Evolutionary conservation across 2,329 filamentous ascomycete genomes (phyloP).

Genomic region (Lecanicillium sp.): DNA sequence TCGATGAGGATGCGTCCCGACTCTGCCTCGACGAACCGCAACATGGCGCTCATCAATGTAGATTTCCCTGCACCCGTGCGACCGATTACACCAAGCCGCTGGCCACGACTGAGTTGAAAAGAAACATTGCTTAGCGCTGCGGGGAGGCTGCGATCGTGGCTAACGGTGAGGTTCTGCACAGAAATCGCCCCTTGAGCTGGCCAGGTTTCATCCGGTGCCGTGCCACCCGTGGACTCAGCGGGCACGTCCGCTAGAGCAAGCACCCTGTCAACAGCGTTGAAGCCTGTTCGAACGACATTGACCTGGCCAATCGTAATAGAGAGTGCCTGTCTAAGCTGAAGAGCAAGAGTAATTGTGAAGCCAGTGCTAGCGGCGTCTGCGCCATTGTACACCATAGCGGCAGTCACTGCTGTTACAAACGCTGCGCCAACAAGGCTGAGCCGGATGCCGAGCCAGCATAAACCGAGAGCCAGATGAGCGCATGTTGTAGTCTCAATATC

Average conservation of each 20-base stretch:
- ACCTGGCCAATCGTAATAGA: conserved; percentile 3
- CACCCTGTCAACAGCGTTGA: conserved; percentile 3
- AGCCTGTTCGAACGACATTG: conserved; percentile 3
- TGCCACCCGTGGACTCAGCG: neutral
- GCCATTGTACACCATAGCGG: neutral
- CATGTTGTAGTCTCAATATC: conserved; percentile 3
- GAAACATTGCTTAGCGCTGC: conserved; percentile 1
- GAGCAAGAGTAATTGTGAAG: conserved; percentile 6
- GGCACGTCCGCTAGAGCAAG: conserved; percentile 5
- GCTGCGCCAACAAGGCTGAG: conserved; percentile 4
- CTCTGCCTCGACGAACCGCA: neutral
- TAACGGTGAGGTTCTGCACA: too few relatives aligned
- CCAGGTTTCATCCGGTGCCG: neutral
- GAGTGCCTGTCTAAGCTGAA: conserved; percentile 3
- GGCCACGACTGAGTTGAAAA: neutral
- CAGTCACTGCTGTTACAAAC: conserved; percentile 3
- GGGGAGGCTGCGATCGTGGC: too few relatives aligned
- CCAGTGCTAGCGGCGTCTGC: conserved; percentile 3
- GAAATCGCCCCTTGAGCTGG: neutral
- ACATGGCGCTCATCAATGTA: conserved; percentile 1
- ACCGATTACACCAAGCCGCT: conserved; percentile 4
- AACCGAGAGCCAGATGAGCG: conserved; percentile 3
- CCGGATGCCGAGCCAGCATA: conserved; percentile 3
- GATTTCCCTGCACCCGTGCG: conserved; percentile 5
- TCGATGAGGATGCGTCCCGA: conserved; percentile 3